Evolutionary conservation across 208 protist species (phyloP), one percentile per base, ranked within the genome.

Genomic region (Crithidia thermophila): DNA sequence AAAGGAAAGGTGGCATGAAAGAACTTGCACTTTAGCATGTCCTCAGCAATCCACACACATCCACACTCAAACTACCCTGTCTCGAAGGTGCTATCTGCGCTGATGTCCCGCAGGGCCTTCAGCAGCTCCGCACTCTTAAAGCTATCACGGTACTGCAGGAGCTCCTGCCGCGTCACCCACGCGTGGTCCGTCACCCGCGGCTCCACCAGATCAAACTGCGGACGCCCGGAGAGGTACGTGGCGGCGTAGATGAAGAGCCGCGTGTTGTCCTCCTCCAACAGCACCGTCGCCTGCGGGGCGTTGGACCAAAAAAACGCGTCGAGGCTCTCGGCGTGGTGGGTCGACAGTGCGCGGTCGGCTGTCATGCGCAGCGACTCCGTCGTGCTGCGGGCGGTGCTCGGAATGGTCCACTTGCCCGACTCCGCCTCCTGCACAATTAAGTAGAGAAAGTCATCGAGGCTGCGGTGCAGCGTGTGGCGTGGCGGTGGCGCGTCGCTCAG

Each of bases 231-330:
- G 20, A 94, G 76, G 71, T 94, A 94, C 9, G 82, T 86, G 11
- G 79, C 81, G 5, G 74, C 16, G 72, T 88, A 94, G 36, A 94
- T 71, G 66, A 92, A 94, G 21, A 94, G 71, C 0, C 68, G 81
- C 18, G 77, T 77, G 23, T 73, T 77, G 8, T 82, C 74, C 11
- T 75, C 55, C n/a, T 33, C 28, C 16, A 73, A 4, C 30, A 64
- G 49, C n/a, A 90, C 72, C 13, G 82, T 87, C 27, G 80, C 87
- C 66, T 91, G 85, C 36, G 89, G 89, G 0, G 85, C 89, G 51
- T 92, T 92, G n/a, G 85, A 92, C 86, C 89, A 94, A 7, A 87
- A 36, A 63, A 88, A 92, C 64, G 69, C 77, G 46, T 90, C 82
- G 0, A 95, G 46, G 5, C 60, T 70, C 6, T 90, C 84, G 3